These are phyloP conservation scores for Parascedosporium putredinis DNA, from an alignment of 2,329 filamentous ascomycete genomes.

Conservation along the genomic window DNA sequence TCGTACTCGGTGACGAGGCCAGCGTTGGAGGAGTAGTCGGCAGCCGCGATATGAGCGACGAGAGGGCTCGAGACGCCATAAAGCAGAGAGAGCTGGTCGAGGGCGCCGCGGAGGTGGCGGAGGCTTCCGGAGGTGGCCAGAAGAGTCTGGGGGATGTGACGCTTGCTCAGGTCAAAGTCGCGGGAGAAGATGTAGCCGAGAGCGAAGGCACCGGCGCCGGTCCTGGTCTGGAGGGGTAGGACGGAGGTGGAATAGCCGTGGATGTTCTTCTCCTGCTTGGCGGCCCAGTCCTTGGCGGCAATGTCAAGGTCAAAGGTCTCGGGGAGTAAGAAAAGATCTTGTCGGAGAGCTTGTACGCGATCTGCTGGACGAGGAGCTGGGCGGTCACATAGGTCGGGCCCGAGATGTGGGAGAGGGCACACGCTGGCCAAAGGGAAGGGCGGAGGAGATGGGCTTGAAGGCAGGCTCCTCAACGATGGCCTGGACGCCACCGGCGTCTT, in stretches of 20 bases:
- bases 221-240: conserved; percentile 72
- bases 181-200: conserved; percentile 96
- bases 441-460: conserved; percentile 29
- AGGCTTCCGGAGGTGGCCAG: conserved; percentile 78
- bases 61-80: conserved; percentile 90
- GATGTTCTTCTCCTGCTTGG: conserved; percentile 61
- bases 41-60: conserved; percentile 82
- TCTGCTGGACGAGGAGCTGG: conserved; percentile 89
- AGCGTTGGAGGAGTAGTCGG: conserved; percentile 62
- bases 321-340: conserved; percentile 97
- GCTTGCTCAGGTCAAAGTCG: conserved; percentile 87
- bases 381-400: conserved; percentile 90
- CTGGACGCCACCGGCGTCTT: conserved; percentile 10
- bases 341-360: conserved; percentile 89
- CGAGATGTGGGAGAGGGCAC: conserved; percentile 53
- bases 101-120: conserved; percentile 65
- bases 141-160: conserved; percentile 83
- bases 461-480: conserved; percentile 4
- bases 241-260: conserved; percentile 72
- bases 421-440: conserved; percentile 45
- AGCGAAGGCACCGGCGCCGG: conserved; percentile 81
- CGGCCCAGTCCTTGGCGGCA: conserved; percentile 69
- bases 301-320: conserved; percentile 86
- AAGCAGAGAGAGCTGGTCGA: conserved; percentile 85
- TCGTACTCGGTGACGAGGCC: conserved; percentile 83